phyloP scores from a whole-genome alignment of 148 eudicot species.

The Persicaria tinctoria region DNA sequence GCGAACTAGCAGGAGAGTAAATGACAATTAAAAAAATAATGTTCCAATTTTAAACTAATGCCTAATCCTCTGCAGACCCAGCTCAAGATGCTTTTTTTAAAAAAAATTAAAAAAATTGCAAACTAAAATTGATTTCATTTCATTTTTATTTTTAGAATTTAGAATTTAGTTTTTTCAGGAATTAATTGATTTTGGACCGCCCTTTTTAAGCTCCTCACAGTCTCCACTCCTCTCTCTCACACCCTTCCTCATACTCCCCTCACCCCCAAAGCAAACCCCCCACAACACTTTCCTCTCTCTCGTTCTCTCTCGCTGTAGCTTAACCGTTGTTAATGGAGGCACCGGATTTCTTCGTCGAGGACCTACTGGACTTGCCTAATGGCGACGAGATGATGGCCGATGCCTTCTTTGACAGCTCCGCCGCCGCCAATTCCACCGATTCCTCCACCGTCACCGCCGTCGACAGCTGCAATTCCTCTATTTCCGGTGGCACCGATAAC shows the following conservation, averaged over 20 bases:
- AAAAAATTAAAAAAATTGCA: neutral
- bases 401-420: slow-evolving; percentile 37
- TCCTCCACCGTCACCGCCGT: slow-evolving; percentile 50
- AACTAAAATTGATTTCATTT: no score
- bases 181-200: neutral
- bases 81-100: slow-evolving; percentile 9
- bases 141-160: no score
- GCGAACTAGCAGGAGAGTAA: neutral
- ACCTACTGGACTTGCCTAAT: slow-evolving; percentile 60
- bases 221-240: neutral
- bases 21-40: neutral
- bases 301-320: neutral
- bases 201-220: slow-evolving; percentile 3
- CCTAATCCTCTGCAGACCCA: neutral
- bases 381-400: slow-evolving; percentile 65
- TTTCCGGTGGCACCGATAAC: slow-evolving; percentile 42
- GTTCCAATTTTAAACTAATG: neutral
- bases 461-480: slow-evolving; percentile 74
- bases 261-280: neutral
- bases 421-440: slow-evolving; percentile 44
- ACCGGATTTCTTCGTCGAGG: slow-evolving; percentile 51
- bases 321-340: slow-evolving; percentile 30
- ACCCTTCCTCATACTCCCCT: neutral
- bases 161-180: neutral
- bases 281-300: neutral